Percentiles rank a stretch among this genome's conserved stretches.
These are phyloP conservation scores for Curvularia sp. DNA, from an alignment of 2,329 filamentous ascomycete genomes.

Conservation along the genomic window DNA sequence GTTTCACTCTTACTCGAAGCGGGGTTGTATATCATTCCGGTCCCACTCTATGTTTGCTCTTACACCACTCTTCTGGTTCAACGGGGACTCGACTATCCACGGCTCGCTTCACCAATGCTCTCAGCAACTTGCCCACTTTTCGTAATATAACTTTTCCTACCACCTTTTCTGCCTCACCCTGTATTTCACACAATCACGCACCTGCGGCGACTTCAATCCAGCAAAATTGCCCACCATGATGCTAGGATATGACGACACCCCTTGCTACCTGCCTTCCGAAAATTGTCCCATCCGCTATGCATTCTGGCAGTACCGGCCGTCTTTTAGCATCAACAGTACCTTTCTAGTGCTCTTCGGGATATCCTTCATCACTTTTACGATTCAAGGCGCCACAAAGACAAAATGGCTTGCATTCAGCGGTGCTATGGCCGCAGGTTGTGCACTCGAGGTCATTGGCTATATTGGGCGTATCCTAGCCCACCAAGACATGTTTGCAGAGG, in stretches of 20 bases:
- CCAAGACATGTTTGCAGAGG: conserved; percentile 62
- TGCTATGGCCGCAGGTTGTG: conserved; percentile 63
- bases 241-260: conserved; percentile 18
- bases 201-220: background rate
- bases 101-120: background rate
- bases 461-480: conserved; percentile 64
- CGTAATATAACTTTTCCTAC: background rate
- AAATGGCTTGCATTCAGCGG: conserved; percentile 54
- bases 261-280: conserved; percentile 43
- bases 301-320: conserved; percentile 56
- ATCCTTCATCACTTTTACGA: conserved; percentile 48
- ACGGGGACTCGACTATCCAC: background rate
- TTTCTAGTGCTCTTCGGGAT: conserved; percentile 55
- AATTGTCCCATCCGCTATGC: conserved; percentile 51
- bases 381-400: conserved; percentile 48
- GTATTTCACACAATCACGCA: background rate
- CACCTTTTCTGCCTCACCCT: background rate
- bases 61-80: background rate
- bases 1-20: background rate
- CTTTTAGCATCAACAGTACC: conserved; percentile 50
- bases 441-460: conserved; percentile 68
- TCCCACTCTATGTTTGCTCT: background rate
- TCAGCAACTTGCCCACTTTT: background rate
- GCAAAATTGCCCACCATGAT: conserved; percentile 5
- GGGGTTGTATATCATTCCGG: background rate